Percentiles rank a stretch among this genome's conserved stretches.
Conservation (phyloP, 441 rosid species). For the Pelargonium australe region DNA sequence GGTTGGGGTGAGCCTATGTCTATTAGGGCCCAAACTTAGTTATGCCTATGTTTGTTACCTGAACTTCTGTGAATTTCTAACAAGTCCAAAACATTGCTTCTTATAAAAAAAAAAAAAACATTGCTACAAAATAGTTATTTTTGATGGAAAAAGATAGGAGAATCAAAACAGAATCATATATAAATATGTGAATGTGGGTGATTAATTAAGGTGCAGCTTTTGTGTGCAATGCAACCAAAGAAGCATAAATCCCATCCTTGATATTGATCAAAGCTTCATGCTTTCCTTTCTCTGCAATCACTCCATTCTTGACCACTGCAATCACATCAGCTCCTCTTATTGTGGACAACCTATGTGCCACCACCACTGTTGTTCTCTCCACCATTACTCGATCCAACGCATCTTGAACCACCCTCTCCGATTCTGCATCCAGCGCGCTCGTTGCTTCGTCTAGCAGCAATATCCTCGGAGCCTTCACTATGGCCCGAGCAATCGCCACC, state of each 20-base stretch:
- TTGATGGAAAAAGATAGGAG: too few relatives aligned
- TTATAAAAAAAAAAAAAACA: too few relatives aligned
- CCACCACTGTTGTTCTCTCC: constrained; percentile 53
- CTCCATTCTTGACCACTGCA: constrained; percentile 55
- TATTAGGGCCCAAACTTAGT: too few relatives aligned
- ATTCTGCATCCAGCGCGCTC: constrained; percentile 66
- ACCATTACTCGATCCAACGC: constrained; percentile 54
- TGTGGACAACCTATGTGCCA: constrained; percentile 59
- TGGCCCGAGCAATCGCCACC: constrained; percentile 68
- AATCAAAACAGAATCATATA: too few relatives aligned
- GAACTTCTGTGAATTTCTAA: too few relatives aligned
- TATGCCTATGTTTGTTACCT: too few relatives aligned
- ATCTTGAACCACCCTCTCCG: constrained; percentile 61
- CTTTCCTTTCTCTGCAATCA: constrained; percentile 59
- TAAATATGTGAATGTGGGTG: neutral
- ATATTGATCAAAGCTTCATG: constrained; percentile 45
- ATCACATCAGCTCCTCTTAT: constrained; percentile 56
- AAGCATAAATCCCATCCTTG: constrained; percentile 50
- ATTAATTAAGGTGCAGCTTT: neutral
- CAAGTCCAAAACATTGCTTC: too few relatives aligned
- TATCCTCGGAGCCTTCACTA: constrained; percentile 49
- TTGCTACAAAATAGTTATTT: too few relatives aligned
- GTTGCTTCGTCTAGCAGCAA: constrained; percentile 60
- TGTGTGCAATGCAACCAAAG: constrained; percentile 45
- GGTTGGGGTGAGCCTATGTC: too few relatives aligned